Conservation (phyloP, 2,329 filamentous ascomycete genomes). For the Ambrosiella xylebori region DNA sequence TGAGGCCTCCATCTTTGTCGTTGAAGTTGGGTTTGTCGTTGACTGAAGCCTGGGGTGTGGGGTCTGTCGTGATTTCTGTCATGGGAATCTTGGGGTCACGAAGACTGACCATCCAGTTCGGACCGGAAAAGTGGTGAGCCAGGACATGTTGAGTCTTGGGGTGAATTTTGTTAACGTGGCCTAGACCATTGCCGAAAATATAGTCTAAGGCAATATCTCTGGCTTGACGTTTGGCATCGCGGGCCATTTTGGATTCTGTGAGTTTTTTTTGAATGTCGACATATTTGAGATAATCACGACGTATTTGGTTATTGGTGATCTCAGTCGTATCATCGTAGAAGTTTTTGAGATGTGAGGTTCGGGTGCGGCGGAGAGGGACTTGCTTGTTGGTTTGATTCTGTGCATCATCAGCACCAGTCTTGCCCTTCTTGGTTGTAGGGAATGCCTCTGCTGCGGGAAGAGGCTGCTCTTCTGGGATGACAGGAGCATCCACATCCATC, state of each 20-base stretch:
- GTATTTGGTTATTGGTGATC: slow-evolving; percentile 18
- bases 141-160: slow-evolving; percentile 23
- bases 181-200: slow-evolving; percentile 22
- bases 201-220: slow-evolving; percentile 21
- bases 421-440: slow-evolving; percentile 12
- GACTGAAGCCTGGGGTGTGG: not conserved
- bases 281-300: slow-evolving; percentile 25
- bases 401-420: slow-evolving; percentile 14
- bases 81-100: not conserved
- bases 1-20: not conserved
- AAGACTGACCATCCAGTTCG: slow-evolving; percentile 21
- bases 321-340: slow-evolving; percentile 19
- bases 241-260: slow-evolving; percentile 17
- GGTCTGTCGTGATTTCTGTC: not conserved
- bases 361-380: slow-evolving; percentile 14
- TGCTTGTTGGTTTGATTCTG: slow-evolving; percentile 10
- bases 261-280: slow-evolving; percentile 34
- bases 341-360: slow-evolving; percentile 16
- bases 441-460: slow-evolving; percentile 24
- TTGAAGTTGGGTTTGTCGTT: not conserved
- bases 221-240: slow-evolving; percentile 21
- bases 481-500: slow-evolving; percentile 20
- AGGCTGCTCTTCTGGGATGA: slow-evolving; percentile 23
- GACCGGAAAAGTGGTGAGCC: slow-evolving; percentile 26
- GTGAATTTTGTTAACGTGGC: slow-evolving; percentile 17